Percentiles rank a stretch among this genome's conserved stretches.
phyloP scores from a whole-genome alignment of 1,284 basidiomycete species.

The Wallemia mellicola region DNA sequence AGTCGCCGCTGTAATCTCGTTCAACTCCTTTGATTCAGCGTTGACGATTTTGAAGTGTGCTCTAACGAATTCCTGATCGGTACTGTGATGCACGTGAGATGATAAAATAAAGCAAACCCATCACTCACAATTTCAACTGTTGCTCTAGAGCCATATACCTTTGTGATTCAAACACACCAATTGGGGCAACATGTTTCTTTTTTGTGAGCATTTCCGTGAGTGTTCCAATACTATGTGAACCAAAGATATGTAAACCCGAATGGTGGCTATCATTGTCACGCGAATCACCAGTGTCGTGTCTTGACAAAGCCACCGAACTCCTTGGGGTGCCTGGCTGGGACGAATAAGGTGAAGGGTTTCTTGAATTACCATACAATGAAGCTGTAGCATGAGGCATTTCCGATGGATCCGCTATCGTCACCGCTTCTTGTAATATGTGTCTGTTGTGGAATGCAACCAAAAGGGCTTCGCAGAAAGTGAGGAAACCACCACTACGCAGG shows the following conservation, averaged over 20 bases:
- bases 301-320: not conserved
- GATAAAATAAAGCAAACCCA: not conserved
- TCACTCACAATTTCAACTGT: not conserved
- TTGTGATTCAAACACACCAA: not conserved
- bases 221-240: not conserved
- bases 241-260: not conserved
- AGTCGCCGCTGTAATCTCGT: not conserved
- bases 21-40: not conserved
- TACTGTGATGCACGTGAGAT: not conserved
- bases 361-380: not conserved
- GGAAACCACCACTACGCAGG: not conserved
- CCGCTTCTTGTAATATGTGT: not conserved
- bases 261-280: not conserved
- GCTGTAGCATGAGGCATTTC: not conserved
- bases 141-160: not conserved
- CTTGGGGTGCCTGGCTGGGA: not conserved
- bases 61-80: not conserved
- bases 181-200: not conserved
- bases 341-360: not conserved
- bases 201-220: not conserved
- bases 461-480: slow-evolving; percentile 1
- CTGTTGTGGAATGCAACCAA: not conserved
- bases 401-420: not conserved
- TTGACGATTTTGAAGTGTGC: not conserved
- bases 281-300: not conserved